These are phyloP conservation scores for Ustilago curta DNA, from an alignment of 1,284 basidiomycete species.

Conservation along the genomic window DNA sequence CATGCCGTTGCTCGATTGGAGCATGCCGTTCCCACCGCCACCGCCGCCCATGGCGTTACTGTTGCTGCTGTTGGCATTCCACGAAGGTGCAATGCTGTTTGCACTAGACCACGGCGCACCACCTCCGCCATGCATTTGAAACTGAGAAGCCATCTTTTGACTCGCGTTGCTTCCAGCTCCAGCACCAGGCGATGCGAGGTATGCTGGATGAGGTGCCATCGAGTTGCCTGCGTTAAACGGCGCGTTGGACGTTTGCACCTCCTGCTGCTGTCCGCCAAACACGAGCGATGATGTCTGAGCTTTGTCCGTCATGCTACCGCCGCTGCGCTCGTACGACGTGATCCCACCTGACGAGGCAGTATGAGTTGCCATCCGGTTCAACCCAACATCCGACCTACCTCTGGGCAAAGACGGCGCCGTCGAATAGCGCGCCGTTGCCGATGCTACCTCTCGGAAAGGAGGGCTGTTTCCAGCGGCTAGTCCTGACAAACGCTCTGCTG, in stretches of 20 bases:
- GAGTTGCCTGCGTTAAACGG: slow-evolving; percentile 4
- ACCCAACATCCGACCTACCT: slow-evolving; percentile 22
- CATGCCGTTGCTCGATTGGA: neutral
- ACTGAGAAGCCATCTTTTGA: slow-evolving; percentile 5
- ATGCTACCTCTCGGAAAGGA: slow-evolving; percentile 24
- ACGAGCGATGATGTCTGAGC: slow-evolving; percentile 1
- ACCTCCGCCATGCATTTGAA: neutral
- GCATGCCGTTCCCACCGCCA: neutral
- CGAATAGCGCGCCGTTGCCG: slow-evolving; percentile 26
- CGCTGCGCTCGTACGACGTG: slow-evolving; percentile 35
- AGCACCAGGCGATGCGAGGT: slow-evolving; percentile 25
- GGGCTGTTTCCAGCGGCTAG: slow-evolving; percentile 15
- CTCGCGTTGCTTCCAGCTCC: neutral
- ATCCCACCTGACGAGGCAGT: slow-evolving; percentile 7
- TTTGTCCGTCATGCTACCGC: slow-evolving; percentile 1
- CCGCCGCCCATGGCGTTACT: slow-evolving; percentile 1
- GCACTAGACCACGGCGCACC: neutral
- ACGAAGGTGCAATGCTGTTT: slow-evolving; percentile 13
- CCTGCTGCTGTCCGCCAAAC: neutral
- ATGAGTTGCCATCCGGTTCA: neutral
- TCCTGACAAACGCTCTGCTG: neutral
- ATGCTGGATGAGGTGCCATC: slow-evolving; percentile 37
- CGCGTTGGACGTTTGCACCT: neutral
- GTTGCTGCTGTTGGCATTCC: slow-evolving; percentile 18
- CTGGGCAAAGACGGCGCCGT: slow-evolving; percentile 25